Percentiles rank a stretch among this genome's conserved stretches.
Evolutionary conservation across 352 stramenopile species (phyloP).

Genomic region (Globisporangium splendens): DNA sequence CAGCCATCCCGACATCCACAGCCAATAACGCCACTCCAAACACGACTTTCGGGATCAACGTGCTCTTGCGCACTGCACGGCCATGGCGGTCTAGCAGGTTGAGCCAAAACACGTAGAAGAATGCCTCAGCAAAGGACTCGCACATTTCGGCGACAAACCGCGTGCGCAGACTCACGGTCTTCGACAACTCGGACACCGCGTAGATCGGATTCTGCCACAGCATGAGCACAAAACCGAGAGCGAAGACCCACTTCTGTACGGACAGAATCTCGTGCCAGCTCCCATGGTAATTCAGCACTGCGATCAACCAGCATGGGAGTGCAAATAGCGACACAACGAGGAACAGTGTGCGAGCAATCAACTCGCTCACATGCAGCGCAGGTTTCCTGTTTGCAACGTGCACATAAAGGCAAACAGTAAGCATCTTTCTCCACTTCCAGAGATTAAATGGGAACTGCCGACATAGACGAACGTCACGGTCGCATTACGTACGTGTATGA

Average conservation of each 20-base stretch:
- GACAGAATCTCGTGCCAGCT: conserved; percentile 49
- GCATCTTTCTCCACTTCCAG: neutral
- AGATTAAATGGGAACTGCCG: too few species aligned
- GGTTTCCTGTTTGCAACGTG: conserved; percentile 81
- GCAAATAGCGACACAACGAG: conserved; percentile 55
- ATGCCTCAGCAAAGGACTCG: conserved; percentile 66
- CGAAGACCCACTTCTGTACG: conserved; percentile 73
- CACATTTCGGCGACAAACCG: conserved; percentile 63
- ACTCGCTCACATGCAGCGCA: conserved; percentile 60
- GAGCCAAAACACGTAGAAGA: conserved; percentile 82
- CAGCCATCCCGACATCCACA: conserved; percentile 55
- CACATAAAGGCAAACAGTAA: conserved; percentile 1
- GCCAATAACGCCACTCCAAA: conserved; percentile 46
- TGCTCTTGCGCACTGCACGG: conserved; percentile 3
- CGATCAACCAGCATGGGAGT: conserved; percentile 71
- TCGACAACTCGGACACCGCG: conserved; percentile 52
- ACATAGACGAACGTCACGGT: neutral
- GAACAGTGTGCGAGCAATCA: conserved; percentile 57
- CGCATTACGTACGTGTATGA: conserved; percentile 62
- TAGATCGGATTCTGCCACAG: conserved; percentile 84
- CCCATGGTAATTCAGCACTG: conserved; percentile 48
- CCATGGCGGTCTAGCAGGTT: conserved; percentile 73
- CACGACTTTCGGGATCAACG: conserved; percentile 26
- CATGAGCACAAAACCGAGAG: conserved; percentile 64
- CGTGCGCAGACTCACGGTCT: conserved; percentile 49